Conservation (phyloP, 768 basidiomycete genomes). For the Boletus barrowsii region DNA sequence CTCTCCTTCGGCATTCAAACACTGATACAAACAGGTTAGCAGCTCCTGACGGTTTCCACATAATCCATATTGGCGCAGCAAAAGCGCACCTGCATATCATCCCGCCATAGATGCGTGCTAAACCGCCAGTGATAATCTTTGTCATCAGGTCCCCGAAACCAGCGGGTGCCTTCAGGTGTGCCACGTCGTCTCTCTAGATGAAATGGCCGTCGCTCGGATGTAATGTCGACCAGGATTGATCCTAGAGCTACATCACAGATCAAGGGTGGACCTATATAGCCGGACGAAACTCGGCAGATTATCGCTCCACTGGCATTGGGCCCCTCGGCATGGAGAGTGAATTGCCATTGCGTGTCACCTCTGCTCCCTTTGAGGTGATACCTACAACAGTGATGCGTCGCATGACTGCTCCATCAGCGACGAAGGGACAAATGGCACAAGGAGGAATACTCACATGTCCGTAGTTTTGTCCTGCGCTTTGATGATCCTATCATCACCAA, state of each 20-base stretch:
- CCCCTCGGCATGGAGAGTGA: constrained; percentile 18
- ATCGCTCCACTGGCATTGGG: constrained; percentile 14
- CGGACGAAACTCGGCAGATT: constrained; percentile 20
- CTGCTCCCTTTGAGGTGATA: constrained; percentile 24
- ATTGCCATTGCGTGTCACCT: constrained; percentile 15
- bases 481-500: constrained; percentile 25
- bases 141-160: constrained; percentile 25
- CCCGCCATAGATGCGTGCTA: constrained; percentile 9
- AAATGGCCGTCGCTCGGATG: constrained; percentile 6
- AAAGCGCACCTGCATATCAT: constrained; percentile 23
- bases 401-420: not conserved
- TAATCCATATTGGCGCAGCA: not conserved
- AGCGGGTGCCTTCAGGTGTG: constrained; percentile 10
- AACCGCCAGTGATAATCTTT: constrained; percentile 23
- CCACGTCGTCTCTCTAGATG: constrained; percentile 14
- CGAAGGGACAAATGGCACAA: not conserved
- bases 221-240: constrained; percentile 13
- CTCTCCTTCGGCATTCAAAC: constrained; percentile 13
- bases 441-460: constrained; percentile 11
- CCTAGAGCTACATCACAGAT: constrained; percentile 3
- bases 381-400: constrained; percentile 4
- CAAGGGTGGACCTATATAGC: constrained; percentile 18
- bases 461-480: constrained; percentile 26
- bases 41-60: not conserved
- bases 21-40: constrained; percentile 1